Base-by-base conservation (phyloP, 148 eudicot genomes). In the Camellia granthamiana region DNA sequence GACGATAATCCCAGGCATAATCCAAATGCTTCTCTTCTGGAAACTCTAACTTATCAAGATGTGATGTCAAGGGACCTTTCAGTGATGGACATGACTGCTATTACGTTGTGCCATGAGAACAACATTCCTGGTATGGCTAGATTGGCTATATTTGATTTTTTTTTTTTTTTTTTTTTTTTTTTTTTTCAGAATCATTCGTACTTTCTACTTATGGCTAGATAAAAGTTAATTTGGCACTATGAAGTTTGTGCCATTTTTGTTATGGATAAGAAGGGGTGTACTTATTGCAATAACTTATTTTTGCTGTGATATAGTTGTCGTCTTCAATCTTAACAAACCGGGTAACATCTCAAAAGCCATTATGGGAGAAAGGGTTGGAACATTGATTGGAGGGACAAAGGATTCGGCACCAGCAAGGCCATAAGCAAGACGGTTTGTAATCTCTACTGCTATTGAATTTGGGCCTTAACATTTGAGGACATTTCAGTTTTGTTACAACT, bases 1-100 rank as follows among this genome's bases (percentile, higher is more conserved):
- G 89, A 88, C 78, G 92, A 90, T 56, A 91, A 96, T 78, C 99
- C 99, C 42, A 90, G 86, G 74, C 75, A 52, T 78, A 92, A 96
- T 81, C 92, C 95, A 38, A 90, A 94, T 84, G 99, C 99, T 42
- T 81, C 80, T 67, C 87, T 96, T 66, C 94, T 91, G 44, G 98
- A 96, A 74, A 84, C 85, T 69, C 80, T 94, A 11, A 94, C 97
- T 61, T 96, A 96, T 84, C 99, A 96, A 21, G 99, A 96, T 51
- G 99, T 96, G 75, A 90, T 77, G 58, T 90, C 94, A 49, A 90
- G 84, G 85, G 98, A 96, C 79, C 97, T 96, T 62, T 89, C 92
- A 21, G 99, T 96, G 59, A 96, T 96, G 99, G 99, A 96, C 82
- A 55, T 96, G 95, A 96, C 99, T 52, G 99, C 98, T 79, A 91